Evolutionary conservation across 208 protist species (phyloP), one percentile per base, ranked within the genome.

Genomic region (Wallacemonas sp.): DNA sequence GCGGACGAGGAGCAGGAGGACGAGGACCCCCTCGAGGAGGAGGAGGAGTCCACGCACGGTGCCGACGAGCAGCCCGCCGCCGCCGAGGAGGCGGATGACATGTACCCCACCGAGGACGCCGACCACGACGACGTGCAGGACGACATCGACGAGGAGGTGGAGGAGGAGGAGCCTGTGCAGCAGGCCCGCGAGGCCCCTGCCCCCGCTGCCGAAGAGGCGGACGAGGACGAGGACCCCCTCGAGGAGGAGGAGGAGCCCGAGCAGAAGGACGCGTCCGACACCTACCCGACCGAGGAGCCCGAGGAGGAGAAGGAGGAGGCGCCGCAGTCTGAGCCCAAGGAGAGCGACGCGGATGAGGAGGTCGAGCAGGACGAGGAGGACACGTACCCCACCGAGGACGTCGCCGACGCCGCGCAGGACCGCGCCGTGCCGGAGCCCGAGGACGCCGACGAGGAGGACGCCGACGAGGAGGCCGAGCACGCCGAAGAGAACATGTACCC

Each of bases 361-460:
- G 38, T 42, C 3, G 16, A 64, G 7, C 25, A 57, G 29, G 22
- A 59, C 14, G 63, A 59, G 33, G 55, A 80, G 44, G 44, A 70
- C 45, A 50, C 55, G 52, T 44, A 65, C 33, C 32, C 48, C 8
- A 54, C 59, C n/a, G 33, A 62, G n/a, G 45, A 71, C 14, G 64
- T 5, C 44, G 36, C 22, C 20, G 32, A 25, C 33, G 48, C 66
- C 5, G 54, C 20, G 18, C 61, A 49, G 38, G 61, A 1, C 22
- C 44, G 44, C 22, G 44, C 44, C n/a, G 16, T 25, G 7, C 44
- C 44, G n/a, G 44, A 50, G 44, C 16, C 18, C 54, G 23, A 49
- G 25, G 69, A 79, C 25, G 42, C 42, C 0, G 69, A 14, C n/a
- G 66, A 61, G 25, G 66, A 61, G 25, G 31, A 10, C 14, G 52